Evolutionary conservation across 768 basidiomycete species (phyloP).

Genomic region (Boletellus ananas): DNA sequence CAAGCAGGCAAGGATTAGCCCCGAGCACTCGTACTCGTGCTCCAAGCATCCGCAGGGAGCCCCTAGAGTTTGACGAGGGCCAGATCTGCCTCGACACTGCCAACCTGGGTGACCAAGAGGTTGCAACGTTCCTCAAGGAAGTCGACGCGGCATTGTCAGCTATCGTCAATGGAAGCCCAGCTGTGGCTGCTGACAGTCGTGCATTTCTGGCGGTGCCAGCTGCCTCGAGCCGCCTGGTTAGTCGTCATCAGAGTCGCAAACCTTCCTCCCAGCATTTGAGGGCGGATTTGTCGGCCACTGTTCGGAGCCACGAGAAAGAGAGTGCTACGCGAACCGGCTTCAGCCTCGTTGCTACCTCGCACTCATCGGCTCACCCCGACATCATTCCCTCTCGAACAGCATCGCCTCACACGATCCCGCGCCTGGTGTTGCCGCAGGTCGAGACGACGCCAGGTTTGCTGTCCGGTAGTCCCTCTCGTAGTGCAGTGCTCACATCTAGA

Average conservation of each 20-base stretch:
- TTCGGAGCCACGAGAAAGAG: conserved; percentile 27
- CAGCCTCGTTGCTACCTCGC: conserved; percentile 31
- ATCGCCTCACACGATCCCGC: conserved; percentile 19
- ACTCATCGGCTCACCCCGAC: conserved; percentile 22
- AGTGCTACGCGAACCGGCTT: conserved; percentile 24
- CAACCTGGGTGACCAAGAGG: conserved; percentile 28
- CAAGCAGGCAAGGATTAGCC: conserved; percentile 24
- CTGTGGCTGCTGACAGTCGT: conserved; percentile 29
- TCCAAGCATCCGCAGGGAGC: conserved; percentile 28
- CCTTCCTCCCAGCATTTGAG: conserved; percentile 30
- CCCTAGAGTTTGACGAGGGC: conserved; percentile 28
- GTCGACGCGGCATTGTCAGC: conserved; percentile 29
- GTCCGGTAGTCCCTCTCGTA: conserved; percentile 15
- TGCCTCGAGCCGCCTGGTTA: conserved; percentile 22
- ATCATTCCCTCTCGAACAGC: conserved; percentile 21
- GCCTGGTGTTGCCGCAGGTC: conserved; percentile 19
- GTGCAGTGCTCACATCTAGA: conserved; percentile 8
- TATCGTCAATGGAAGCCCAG: conserved; percentile 23
- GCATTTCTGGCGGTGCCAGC: conserved; percentile 29
- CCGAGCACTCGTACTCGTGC: conserved; percentile 19
- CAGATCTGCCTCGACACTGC: conserved; percentile 32
- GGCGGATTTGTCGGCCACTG: conserved; percentile 27
- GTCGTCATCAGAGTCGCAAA: conserved; percentile 28
- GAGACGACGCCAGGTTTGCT: conserved; percentile 11
- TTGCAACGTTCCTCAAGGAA: conserved; percentile 31